Evolutionary conservation across 2,329 filamentous ascomycete genomes (phyloP), one percentile per base, ranked within the genome.

Genomic region (Fusarium sublunatum): DNA sequence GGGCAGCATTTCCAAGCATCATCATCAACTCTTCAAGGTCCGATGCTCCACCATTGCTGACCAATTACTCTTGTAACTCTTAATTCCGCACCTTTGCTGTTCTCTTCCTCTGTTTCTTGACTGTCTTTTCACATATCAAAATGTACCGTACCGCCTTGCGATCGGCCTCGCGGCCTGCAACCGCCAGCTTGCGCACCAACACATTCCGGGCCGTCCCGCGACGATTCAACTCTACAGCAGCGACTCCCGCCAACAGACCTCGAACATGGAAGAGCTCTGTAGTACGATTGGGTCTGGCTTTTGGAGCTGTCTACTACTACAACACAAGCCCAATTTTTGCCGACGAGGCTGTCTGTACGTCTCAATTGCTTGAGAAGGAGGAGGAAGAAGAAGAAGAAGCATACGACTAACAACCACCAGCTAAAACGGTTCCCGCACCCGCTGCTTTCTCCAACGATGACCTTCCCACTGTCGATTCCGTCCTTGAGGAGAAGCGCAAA

Each of bases 301-400:
- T 82, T 57, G 92, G 85, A 19, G 88, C 89, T 41, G 80, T 98
- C 45, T 99, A 98, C 80, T 97, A 91, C 78, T 99, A 98, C 78
- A 96, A 93, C 81, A 97, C 93, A 7, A 94, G 90, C 72, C 86
- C 88, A 50, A 82, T 92, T 22, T 98, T 98, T 76, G 91, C 93
- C 13, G 92, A 97, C 71, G 90, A 96, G 76, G 86, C 88, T 32
- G 78, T 85, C 69, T 84, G 93, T 96, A 84, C 68, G 90, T 78
- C 25, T 4, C 36, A 44, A 48, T 51, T 28, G 41, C 12, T 25
- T 9, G 34, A 22, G 35, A 24, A 29, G 13, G 24, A 32, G 19
- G 22, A 28, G 34, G 19, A 19, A 19, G 19, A 19, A 19, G 19
- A 19, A 19, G 2, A 19, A 19, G 19, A 19, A 11, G 25, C n/a